Percentiles rank a stretch among this genome's conserved stretches.
Evolutionary conservation across 2,329 filamentous ascomycete species (phyloP).

Genomic region (Pseudogymnoascus sp.): DNA sequence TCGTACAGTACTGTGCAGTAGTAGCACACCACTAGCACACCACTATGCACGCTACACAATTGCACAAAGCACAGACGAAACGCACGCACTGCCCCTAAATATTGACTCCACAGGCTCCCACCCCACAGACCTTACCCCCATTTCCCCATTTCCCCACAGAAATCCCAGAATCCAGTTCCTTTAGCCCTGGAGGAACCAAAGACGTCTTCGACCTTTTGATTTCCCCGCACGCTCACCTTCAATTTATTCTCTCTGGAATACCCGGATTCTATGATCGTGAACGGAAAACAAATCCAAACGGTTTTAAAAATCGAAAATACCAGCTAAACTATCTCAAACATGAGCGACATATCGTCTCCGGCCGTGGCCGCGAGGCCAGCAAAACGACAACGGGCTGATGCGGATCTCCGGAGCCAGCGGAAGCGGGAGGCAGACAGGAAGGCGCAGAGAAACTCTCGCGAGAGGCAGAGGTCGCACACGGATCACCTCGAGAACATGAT

Average conservation of each 20-base stretch:
- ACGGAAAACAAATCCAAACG: background rate
- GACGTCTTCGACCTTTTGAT: background rate
- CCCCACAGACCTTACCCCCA: background rate
- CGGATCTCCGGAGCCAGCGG: slow-evolving; percentile 9
- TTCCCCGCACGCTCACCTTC: background rate
- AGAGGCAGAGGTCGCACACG: slow-evolving; percentile 17
- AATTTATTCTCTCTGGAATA: background rate
- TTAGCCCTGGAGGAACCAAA: background rate
- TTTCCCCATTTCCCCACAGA: slow-evolving; percentile 1
- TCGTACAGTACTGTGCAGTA: background rate
- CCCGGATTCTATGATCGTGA: background rate
- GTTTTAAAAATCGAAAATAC: background rate
- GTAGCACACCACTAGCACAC: too few relatives aligned
- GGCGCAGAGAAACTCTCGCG: slow-evolving; percentile 17
- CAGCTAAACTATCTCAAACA: background rate
- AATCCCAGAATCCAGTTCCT: background rate
- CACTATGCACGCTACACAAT: background rate
- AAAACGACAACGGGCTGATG: background rate
- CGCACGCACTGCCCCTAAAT: background rate
- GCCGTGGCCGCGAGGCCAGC: slow-evolving; percentile 21
- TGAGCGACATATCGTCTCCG: slow-evolving; percentile 23
- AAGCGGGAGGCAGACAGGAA: slow-evolving; percentile 19
- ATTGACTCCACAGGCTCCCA: background rate
- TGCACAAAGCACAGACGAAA: slow-evolving; percentile 6
- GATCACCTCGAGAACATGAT: slow-evolving; percentile 18